Evolutionary conservation across 164 flowering plant genomes (phyloP).

Genomic region (Chimonanthus praecox): DNA sequence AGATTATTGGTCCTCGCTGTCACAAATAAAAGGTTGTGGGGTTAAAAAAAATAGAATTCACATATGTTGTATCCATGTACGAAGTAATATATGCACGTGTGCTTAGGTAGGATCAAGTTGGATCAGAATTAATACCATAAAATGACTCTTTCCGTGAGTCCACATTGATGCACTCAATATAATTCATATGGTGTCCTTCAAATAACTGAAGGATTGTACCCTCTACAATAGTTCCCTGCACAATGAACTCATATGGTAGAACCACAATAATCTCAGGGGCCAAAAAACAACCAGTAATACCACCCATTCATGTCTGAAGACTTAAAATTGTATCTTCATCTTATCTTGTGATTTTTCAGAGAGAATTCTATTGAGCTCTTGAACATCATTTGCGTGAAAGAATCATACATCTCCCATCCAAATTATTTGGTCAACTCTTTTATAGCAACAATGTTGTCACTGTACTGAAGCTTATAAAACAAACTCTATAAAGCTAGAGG

Average conservation of each 20-base stretch:
- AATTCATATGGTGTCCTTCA: constrained; percentile 97
- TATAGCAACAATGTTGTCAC: constrained; percentile 84
- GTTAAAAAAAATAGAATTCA: too few relatives aligned
- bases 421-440: constrained; percentile 92
- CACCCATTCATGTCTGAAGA: too few relatives aligned
- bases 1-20: too few relatives aligned
- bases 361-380: constrained; percentile 86
- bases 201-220: constrained; percentile 88
- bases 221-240: constrained; percentile 90
- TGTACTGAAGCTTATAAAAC: constrained; percentile 89
- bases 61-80: too few relatives aligned
- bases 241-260: constrained; percentile 6
- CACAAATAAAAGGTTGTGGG: too few relatives aligned
- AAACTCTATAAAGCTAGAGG: constrained; percentile 90
- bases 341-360: constrained; percentile 91
- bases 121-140: constrained; percentile 50
- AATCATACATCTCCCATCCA: constrained; percentile 97
- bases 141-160: constrained; percentile 95
- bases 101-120: too few relatives aligned
- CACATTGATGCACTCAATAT: constrained; percentile 91
- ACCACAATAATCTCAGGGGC: background rate
- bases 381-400: constrained; percentile 97
- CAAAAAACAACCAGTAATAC: background rate
- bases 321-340: constrained; percentile 59
- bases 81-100: too few relatives aligned